A percentile compares a stretch with the other conserved stretches of the same genome.
phyloP scores from a whole-genome alignment of 1,284 basidiomycete genomes.

The Puccinia novopanici region DNA sequence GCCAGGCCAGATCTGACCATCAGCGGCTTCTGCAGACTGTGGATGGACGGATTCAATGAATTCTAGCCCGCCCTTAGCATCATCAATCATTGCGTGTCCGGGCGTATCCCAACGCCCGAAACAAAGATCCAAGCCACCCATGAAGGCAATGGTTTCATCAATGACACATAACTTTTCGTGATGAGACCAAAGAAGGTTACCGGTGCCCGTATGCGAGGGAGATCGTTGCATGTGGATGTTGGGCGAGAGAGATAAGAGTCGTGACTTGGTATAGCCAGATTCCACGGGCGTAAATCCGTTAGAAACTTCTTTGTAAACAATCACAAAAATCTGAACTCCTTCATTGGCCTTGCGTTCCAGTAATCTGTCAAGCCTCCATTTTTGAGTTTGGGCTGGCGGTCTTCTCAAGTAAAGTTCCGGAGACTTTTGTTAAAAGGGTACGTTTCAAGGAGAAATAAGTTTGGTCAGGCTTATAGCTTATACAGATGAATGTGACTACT shows the following conservation, averaged over 20 bases:
- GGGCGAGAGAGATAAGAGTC: slow-evolving; percentile 78
- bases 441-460: background rate
- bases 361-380: slow-evolving; percentile 83
- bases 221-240: slow-evolving; percentile 97
- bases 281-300: slow-evolving; percentile 75
- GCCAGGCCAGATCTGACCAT: slow-evolving; percentile 81
- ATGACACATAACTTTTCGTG: slow-evolving; percentile 98
- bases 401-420: slow-evolving; percentile 55
- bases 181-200: slow-evolving; percentile 97
- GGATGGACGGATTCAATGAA: slow-evolving; percentile 60
- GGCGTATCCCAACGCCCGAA: slow-evolving; percentile 73
- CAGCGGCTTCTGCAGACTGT: slow-evolving; percentile 63
- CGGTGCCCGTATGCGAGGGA: slow-evolving; percentile 94
- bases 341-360: slow-evolving; percentile 90
- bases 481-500: slow-evolving; percentile 62
- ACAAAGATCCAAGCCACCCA: slow-evolving; percentile 92
- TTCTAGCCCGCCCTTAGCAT: slow-evolving; percentile 62
- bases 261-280: slow-evolving; percentile 81
- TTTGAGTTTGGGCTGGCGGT: slow-evolving; percentile 58
- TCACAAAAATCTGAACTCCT: slow-evolving; percentile 94
- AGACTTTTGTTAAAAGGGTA: background rate
- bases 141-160: slow-evolving; percentile 95
- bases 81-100: slow-evolving; percentile 86
- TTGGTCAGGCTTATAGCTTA: background rate
- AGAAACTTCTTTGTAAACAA: slow-evolving; percentile 97